These are phyloP conservation scores for Aquilaria sinensis DNA, from an alignment of 345 rosid species.

Conservation along the genomic window DNA sequence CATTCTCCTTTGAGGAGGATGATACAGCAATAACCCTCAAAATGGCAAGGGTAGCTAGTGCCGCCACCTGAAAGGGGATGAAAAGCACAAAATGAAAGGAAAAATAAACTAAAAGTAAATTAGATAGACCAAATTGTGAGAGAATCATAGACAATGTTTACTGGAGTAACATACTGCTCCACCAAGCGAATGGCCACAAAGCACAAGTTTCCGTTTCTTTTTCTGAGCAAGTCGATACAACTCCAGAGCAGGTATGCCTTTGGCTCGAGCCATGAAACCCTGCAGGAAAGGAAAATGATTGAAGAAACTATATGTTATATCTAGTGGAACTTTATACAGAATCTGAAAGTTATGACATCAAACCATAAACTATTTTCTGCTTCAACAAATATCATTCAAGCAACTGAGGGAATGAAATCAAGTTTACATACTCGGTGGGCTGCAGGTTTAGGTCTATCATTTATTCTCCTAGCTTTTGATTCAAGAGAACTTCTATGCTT, in stretches of 20 bases:
- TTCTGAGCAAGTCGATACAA: conserved; percentile 92
- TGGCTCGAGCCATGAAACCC: conserved; percentile 98
- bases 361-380: too few species aligned
- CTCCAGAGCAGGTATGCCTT: conserved; percentile 97
- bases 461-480: conserved; percentile 44
- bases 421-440: conserved; percentile 79
- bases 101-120: conserved; percentile 7
- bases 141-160: conserved; percentile 9
- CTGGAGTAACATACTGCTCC: conserved; percentile 73
- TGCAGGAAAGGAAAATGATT: conserved; percentile 16
- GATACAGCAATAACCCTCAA: conserved; percentile 85
- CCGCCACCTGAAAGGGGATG: conserved; percentile 57
- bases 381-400: conserved; percentile 2
- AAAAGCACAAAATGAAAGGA: conserved; percentile 1
- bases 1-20: conserved; percentile 59
- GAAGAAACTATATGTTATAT: background rate
- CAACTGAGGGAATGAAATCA: background rate
- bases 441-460: conserved; percentile 76
- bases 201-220: conserved; percentile 84
- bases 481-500: conserved; percentile 34
- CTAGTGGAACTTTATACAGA: too few species aligned
- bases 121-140: conserved; percentile 6
- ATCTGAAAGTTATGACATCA: too few species aligned
- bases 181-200: conserved; percentile 98
- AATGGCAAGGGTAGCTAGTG: conserved; percentile 94